phyloP scores from a whole-genome alignment of 768 basidiomycete species.

The Pleurotus tuber-regium region DNA sequence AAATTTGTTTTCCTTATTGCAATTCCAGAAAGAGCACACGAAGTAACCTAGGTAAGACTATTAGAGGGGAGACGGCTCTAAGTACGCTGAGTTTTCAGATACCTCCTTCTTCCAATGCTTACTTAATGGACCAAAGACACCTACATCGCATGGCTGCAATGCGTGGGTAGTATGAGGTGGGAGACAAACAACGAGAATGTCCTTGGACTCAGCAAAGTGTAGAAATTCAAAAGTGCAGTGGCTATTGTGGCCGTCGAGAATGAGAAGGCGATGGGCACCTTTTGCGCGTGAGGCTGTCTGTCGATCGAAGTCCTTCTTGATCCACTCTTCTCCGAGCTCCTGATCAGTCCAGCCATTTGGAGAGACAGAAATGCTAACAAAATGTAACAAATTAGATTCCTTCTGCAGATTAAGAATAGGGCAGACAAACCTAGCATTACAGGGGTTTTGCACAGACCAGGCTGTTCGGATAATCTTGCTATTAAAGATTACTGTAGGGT shows the following conservation, averaged over 20 bases:
- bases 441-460: conserved; percentile 17
- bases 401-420: background rate
- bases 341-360: conserved; percentile 22
- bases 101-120: conserved; percentile 18
- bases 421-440: conserved; percentile 16
- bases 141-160: conserved; percentile 21
- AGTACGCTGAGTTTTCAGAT: no score
- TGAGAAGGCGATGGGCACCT: conserved; percentile 14
- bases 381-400: background rate
- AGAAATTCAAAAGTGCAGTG: conserved; percentile 15
- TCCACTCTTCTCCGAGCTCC: conserved; percentile 17
- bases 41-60: no score
- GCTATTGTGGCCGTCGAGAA: conserved; percentile 20
- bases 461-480: conserved; percentile 10
- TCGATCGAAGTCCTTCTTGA: conserved; percentile 16
- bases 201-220: conserved; percentile 11
- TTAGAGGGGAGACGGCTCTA: no score
- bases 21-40: no score
- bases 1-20: no score
- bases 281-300: background rate
- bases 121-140: conserved; percentile 32
- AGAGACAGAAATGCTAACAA: conserved; percentile 7
- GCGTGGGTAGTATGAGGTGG: conserved; percentile 21
- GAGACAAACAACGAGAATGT: conserved; percentile 21
- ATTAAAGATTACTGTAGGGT: conserved; percentile 6